These are phyloP conservation scores for Incumbomyces delicatus DNA, from an alignment of 2,329 filamentous ascomycete genomes.

Conservation along the genomic window DNA sequence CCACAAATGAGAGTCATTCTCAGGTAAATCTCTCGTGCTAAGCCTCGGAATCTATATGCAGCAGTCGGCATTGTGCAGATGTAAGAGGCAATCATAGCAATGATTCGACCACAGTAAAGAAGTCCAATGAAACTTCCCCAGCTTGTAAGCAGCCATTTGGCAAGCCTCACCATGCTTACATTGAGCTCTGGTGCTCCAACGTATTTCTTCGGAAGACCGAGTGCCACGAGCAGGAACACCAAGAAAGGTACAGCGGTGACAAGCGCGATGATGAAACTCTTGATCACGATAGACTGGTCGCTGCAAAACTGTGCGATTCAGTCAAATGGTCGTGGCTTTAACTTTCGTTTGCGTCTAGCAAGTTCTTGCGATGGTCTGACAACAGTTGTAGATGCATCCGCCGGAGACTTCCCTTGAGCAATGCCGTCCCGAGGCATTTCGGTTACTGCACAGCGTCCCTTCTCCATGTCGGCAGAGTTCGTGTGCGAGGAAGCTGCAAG, in stretches of 20 bases:
- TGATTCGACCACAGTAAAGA: constrained; percentile 1
- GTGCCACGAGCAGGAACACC: neutral
- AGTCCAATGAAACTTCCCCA: constrained; percentile 3
- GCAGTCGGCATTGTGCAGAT: neutral
- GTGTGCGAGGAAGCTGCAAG: neutral
- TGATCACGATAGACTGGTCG: neutral
- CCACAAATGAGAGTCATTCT: constrained; percentile 3
- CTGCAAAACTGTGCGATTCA: neutral
- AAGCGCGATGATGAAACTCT: neutral
- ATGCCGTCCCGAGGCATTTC: neutral
- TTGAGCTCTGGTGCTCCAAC: neutral
- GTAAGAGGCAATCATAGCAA: neutral
- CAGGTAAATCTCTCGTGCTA: neutral
- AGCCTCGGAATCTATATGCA: neutral
- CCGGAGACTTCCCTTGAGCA: neutral
- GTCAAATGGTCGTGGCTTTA: neutral
- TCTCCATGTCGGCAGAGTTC: neutral
- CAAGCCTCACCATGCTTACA: neutral
- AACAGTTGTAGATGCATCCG: neutral
- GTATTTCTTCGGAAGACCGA: neutral
- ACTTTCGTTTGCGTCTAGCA: neutral
- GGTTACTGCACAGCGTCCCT: neutral
- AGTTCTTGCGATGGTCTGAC: neutral
- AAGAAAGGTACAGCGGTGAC: constrained; percentile 1
- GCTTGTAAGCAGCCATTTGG: neutral